Evolutionary conservation across 305 asterid species (phyloP).

Genomic region (Fraxinus xanthoxyloides): DNA sequence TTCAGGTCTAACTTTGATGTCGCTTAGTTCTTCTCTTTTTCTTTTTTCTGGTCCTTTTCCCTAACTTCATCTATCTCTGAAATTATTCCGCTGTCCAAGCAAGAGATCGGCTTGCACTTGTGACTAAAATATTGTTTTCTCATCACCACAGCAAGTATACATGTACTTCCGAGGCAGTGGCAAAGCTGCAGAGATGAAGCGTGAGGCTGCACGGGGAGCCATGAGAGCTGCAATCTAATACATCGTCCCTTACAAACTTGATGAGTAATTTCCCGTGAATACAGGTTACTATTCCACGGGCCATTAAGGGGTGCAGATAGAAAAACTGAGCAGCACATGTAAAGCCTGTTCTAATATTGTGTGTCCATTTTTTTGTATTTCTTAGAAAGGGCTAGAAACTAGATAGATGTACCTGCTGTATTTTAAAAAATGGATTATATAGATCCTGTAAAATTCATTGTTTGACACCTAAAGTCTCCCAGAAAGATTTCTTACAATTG

Average conservation of each 20-base stretch:
- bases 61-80: background rate
- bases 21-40: background rate
- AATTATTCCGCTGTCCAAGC: background rate
- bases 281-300: background rate
- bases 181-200: constrained; percentile 73
- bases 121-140: background rate
- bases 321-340: background rate
- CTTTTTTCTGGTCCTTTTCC: background rate
- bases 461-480: constrained; percentile 1
- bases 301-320: constrained; percentile 1
- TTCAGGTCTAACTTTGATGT: constrained; percentile 52
- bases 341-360: background rate
- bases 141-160: constrained; percentile 76
- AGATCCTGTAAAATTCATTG: constrained; percentile 19
- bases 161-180: constrained; percentile 97
- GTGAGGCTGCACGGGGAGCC: constrained; percentile 78
- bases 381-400: background rate
- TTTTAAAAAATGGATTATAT: background rate
- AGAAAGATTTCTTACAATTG: background rate
- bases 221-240: constrained; percentile 59
- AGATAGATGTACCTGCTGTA: constrained; percentile 4
- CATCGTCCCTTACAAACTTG: background rate
- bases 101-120: background rate
- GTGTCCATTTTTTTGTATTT: constrained; percentile 17
- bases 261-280: background rate